Evolutionary conservation across 768 basidiomycete genomes (phyloP).

Genomic region (Leccinum aurantiacum): DNA sequence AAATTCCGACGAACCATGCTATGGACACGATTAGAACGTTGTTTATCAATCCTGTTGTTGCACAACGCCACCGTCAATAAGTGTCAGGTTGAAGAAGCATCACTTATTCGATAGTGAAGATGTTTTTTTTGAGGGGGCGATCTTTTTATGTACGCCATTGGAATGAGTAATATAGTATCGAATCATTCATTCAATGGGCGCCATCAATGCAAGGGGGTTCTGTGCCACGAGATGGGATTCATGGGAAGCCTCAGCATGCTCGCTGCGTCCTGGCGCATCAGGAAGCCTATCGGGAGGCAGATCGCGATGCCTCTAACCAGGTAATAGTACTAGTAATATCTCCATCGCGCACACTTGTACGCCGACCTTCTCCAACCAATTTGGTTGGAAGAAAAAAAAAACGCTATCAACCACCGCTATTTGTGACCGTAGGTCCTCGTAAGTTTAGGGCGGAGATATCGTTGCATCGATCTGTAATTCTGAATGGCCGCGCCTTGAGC

Average conservation of each 20-base stretch:
- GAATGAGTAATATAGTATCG: conserved; percentile 8
- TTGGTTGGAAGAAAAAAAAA: not conserved
- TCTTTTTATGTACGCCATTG: conserved; percentile 16
- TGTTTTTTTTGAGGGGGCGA: conserved; percentile 9
- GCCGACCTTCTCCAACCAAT: conserved; percentile 7
- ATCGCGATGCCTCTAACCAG: conserved; percentile 20
- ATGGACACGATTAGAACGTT: conserved; percentile 14
- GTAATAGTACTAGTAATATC: not conserved
- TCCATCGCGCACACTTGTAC: not conserved
- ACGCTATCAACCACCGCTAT: not conserved
- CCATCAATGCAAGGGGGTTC: conserved; percentile 13
- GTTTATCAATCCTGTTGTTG: conserved; percentile 17
- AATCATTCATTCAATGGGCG: not conserved
- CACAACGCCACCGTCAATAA: conserved; percentile 28
- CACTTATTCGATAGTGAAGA: conserved; percentile 5
- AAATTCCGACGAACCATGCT: conserved; percentile 22
- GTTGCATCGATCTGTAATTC: not conserved
- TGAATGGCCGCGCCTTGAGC: conserved; percentile 8
- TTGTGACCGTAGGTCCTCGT: conserved; percentile 10
- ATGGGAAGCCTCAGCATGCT: conserved; percentile 4
- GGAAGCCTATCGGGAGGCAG: conserved; percentile 19
- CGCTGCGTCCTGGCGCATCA: conserved; percentile 20
- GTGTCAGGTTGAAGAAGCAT: conserved; percentile 8
- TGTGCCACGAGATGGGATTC: conserved; percentile 18
- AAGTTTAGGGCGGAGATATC: conserved; percentile 26